Conservation (phyloP, 2,329 filamentous ascomycete species). For the Ilyonectria destructans region DNA sequence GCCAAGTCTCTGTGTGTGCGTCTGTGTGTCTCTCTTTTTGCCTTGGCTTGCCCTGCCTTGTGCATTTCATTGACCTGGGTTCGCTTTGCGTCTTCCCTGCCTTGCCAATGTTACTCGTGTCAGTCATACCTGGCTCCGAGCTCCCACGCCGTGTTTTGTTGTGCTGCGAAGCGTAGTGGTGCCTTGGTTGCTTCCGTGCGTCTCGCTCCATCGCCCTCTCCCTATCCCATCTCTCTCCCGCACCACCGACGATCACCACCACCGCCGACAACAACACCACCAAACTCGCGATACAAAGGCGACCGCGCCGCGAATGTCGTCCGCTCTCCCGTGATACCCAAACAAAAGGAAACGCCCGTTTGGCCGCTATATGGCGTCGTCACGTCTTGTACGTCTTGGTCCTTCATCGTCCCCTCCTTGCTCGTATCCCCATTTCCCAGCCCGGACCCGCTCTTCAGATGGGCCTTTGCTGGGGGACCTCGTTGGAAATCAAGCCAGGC, state of each 20-base stretch:
- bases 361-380: constrained; percentile 32
- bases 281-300: constrained; percentile 8
- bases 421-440: constrained; percentile 26
- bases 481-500: constrained; percentile 22
- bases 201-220: background rate
- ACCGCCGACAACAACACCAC: constrained; percentile 10
- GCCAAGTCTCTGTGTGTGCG: background rate
- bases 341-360: constrained; percentile 17
- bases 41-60: constrained; percentile 14
- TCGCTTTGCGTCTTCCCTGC: background rate
- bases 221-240: constrained; percentile 9
- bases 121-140: constrained; percentile 1
- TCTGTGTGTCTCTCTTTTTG: constrained; percentile 12
- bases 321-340: constrained; percentile 8
- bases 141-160: background rate
- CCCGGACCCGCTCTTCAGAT: constrained; percentile 24
- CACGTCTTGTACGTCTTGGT: constrained; percentile 32
- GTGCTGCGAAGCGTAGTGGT: constrained; percentile 2
- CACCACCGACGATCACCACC: constrained; percentile 8
- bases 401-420: constrained; percentile 22
- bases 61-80: background rate
- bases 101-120: constrained; percentile 1
- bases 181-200: constrained; percentile 10
- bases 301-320: constrained; percentile 17
- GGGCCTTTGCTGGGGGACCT: constrained; percentile 25